Evolutionary conservation across 805 yeast species (phyloP), one percentile per base, ranked within the genome.

Genomic region (Tetrapisispora taiwanensis): DNA sequence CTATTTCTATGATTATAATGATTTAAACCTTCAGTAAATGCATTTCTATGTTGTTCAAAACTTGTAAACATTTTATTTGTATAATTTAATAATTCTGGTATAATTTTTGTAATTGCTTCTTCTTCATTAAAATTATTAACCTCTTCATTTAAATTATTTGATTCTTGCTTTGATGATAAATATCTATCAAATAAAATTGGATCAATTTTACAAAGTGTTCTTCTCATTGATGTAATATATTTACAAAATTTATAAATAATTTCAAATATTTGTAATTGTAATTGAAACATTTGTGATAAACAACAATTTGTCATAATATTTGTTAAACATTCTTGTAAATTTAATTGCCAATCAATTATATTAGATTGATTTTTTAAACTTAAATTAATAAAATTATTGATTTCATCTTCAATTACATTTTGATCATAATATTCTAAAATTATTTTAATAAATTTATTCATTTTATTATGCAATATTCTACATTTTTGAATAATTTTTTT

Each of bases 401-500:
- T 51, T 39, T 56, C 58, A 15, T 35, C 44, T 15, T 52, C 54
- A 14, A 60, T 47, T 8, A 58, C 56, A 41, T 58, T 56, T 36
- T 51, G 56, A 15, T 47, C 47, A 33, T 56, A 53, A 42, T 54
- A 56, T 36, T 58, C 62, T 24, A 50, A 45, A 14, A 59, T 31
- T 8, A 48, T 30, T 41, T 60, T 59, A 40, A 57, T 44, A 30
- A 53, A 57, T 36, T 57, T 55, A 38, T 52, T 66, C 72, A 69
- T 69, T 39, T 60, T 60, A 46, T 63, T 64, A 55, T 79, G 84
- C n/a, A 80, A 55, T 6, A 74, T 58, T 44, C 86, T 66, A 37
- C 78, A 69, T 40, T 75, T 64, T 34, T 69, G 61, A 8, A 81
- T 62, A 9, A 82, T 74, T 77, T 84, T 75, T 43, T 69, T 70